These are phyloP conservation scores for Eucalyptus coolabah DNA, from an alignment of 345 rosid species.

Conservation along the genomic window DNA sequence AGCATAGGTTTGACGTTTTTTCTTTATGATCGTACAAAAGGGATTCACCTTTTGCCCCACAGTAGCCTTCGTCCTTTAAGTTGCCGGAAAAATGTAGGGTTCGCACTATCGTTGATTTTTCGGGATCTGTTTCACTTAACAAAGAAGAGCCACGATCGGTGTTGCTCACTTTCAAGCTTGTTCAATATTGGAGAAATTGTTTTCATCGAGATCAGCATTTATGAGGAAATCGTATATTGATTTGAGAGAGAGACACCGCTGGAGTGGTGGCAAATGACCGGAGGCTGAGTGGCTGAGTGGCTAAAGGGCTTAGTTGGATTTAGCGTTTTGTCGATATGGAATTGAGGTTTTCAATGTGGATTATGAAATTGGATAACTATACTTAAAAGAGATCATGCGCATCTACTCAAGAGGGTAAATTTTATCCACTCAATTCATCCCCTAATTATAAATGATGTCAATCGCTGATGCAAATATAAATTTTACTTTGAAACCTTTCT, in stretches of 20 bases:
- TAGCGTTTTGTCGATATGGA: neutral
- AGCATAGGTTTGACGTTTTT: neutral
- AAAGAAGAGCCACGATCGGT: neutral
- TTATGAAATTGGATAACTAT: neutral
- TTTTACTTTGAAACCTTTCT: neutral
- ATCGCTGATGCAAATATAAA: neutral
- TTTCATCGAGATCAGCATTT: neutral
- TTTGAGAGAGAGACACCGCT: neutral
- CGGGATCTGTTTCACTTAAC: neutral
- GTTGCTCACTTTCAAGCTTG: neutral
- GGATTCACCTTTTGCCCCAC: neutral
- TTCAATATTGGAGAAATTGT: neutral
- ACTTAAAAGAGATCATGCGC: neutral
- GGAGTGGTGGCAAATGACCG: neutral
- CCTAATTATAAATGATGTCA: neutral
- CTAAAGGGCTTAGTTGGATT: neutral
- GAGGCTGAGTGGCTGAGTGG: neutral
- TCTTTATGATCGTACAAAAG: neutral
- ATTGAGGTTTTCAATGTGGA: neutral
- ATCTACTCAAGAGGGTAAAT: neutral
- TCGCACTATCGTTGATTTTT: neutral
- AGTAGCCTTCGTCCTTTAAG: neutral
- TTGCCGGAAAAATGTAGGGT: neutral
- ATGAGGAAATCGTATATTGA: no score
- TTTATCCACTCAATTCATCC: neutral